Evolutionary conservation across 2,329 filamentous ascomycete genomes (phyloP).

Genomic region (Rutstroemia sp.): DNA sequence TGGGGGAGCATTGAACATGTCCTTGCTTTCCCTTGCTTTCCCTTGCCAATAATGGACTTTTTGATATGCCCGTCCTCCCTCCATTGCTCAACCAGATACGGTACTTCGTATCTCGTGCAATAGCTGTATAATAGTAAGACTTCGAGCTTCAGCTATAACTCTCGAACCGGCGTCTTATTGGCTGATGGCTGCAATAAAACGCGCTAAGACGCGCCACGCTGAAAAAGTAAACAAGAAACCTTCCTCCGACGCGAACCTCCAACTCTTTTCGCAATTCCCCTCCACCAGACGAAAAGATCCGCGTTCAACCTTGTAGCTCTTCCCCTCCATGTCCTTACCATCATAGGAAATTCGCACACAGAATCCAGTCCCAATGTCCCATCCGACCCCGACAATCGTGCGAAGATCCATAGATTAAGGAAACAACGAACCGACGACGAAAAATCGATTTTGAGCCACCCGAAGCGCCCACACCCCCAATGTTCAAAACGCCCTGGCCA

Average conservation of each 20-base stretch:
- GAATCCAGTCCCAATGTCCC: background rate
- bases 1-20: background rate
- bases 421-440: background rate
- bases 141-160: background rate
- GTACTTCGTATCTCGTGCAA: background rate
- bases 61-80: too few species aligned
- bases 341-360: too few species aligned
- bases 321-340: background rate
- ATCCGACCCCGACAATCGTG: too few species aligned
- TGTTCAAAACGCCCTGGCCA: conserved; percentile 2
- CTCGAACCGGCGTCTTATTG: background rate
- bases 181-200: background rate
- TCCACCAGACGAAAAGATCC: background rate
- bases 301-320: background rate
- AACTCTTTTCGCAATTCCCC: background rate
- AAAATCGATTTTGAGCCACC: background rate
- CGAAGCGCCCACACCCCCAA: conserved; percentile 2
- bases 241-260: background rate
- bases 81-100: too few species aligned
- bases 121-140: too few species aligned
- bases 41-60: too few species aligned
- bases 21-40: background rate
- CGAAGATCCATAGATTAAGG: background rate
- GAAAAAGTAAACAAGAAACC: conserved; percentile 5
- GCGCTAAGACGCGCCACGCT: background rate